Conservation (phyloP, 1,284 basidiomycete species). For the Puccinia triticina region DNA sequence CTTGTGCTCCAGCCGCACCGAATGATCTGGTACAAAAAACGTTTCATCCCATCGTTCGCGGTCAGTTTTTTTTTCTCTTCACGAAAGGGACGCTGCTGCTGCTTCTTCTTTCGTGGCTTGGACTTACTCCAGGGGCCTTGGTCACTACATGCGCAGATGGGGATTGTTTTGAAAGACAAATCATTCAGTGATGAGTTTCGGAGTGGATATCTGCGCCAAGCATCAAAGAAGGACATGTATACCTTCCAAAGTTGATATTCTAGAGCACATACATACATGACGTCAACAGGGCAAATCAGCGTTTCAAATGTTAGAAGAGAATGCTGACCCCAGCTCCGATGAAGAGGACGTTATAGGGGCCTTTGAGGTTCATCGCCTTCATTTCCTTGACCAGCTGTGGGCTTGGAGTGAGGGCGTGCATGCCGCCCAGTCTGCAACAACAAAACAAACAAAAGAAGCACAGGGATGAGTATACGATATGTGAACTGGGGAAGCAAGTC, state of each 20-base stretch:
- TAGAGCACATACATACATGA: not conserved
- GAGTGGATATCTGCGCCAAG: not conserved
- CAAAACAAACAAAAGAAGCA: not conserved
- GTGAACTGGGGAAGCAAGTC: not conserved
- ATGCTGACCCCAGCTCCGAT: slow-evolving; percentile 75
- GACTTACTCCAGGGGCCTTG: slow-evolving; percentile 76
- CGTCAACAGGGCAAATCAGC: not conserved
- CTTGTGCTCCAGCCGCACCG: slow-evolving; percentile 68
- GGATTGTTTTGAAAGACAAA: too few relatives aligned
- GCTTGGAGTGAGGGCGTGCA: slow-evolving; percentile 37
- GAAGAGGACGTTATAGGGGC: slow-evolving; percentile 74
- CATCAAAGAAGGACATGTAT: not conserved
- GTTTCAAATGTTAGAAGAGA: not conserved
- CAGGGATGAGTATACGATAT: not conserved
- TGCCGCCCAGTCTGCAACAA: slow-evolving; percentile 27
- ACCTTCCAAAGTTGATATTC: slow-evolving; percentile 56
- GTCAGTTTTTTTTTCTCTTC: too few relatives aligned
- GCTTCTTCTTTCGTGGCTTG: too few relatives aligned
- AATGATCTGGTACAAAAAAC: slow-evolving; percentile 52
- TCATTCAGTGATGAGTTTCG: not conserved
- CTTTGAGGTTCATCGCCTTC: slow-evolving; percentile 37
- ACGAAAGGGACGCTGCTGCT: too few relatives aligned
- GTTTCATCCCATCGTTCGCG: not conserved
- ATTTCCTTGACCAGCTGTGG: slow-evolving; percentile 15
- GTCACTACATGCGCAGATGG: slow-evolving; percentile 3